Conservation (phyloP, 345 rosid genomes). For the Murraya koenigii region DNA sequence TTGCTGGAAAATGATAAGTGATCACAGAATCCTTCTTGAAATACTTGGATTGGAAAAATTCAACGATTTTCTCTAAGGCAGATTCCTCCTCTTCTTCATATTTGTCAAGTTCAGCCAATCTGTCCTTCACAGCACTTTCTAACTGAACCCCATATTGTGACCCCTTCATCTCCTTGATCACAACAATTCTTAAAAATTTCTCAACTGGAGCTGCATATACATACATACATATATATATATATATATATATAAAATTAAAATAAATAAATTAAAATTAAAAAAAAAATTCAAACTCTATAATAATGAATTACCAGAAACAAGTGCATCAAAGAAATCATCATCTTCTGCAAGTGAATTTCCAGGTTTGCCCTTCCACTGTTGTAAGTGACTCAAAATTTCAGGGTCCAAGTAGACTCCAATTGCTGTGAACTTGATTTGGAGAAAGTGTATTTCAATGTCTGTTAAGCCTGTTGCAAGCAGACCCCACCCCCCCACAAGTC, state of each 20-base stretch:
- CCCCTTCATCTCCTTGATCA: conserved; percentile 92
- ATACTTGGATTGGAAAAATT: conserved; percentile 86
- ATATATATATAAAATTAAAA: too few species aligned
- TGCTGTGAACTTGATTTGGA: conserved; percentile 91
- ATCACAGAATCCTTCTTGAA: conserved; percentile 67
- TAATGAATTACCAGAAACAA: conserved; percentile 50
- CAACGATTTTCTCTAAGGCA: conserved; percentile 70
- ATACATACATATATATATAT: not conserved
- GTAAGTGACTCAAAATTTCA: conserved; percentile 50
- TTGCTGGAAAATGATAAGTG: conserved; percentile 67
- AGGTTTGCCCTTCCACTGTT: conserved; percentile 73
- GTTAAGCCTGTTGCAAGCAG: conserved; percentile 44
- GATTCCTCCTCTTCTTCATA: conserved; percentile 93
- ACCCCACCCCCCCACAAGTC: too few species aligned
- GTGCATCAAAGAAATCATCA: conserved; percentile 80
- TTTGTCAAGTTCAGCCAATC: conserved; percentile 75
- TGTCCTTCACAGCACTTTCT: conserved; percentile 78
- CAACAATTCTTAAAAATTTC: conserved; percentile 71
- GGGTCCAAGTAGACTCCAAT: conserved; percentile 88
- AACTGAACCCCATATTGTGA: conserved; percentile 90
- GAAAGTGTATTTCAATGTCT: conserved; percentile 88
- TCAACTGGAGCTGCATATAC: conserved; percentile 57
- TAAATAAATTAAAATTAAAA: not conserved
- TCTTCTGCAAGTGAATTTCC: conserved; percentile 55
- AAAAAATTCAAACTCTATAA: not conserved